phyloP scores from a whole-genome alignment of 2,329 filamentous ascomycete species.

The Basipetospora sp. region DNA sequence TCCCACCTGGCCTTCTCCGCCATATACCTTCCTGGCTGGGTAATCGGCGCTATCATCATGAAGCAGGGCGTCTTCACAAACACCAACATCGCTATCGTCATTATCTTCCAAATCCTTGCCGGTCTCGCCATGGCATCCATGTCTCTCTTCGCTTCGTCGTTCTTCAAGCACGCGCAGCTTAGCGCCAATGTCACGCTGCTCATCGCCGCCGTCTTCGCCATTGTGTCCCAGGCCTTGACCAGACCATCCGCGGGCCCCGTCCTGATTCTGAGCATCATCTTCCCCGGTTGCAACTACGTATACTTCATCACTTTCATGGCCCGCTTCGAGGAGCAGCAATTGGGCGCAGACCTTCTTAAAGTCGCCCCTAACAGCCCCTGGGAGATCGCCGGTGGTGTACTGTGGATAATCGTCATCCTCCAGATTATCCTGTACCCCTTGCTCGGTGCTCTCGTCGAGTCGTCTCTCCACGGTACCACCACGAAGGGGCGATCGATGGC shows the following conservation, averaged over 20 bases:
- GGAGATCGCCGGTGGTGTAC: slow-evolving; percentile 54
- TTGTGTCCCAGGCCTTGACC: slow-evolving; percentile 64
- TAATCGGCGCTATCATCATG: slow-evolving; percentile 56
- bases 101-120: slow-evolving; percentile 60
- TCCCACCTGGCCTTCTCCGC: slow-evolving; percentile 68
- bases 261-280: slow-evolving; percentile 57
- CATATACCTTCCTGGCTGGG: slow-evolving; percentile 71
- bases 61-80: slow-evolving; percentile 48
- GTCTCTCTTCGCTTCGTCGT: slow-evolving; percentile 64
- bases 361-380: slow-evolving; percentile 52
- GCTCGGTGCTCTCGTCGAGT: slow-evolving; percentile 60
- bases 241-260: slow-evolving; percentile 49
- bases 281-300: slow-evolving; percentile 77
- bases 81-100: slow-evolving; percentile 49
- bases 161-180: slow-evolving; percentile 78
- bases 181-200: slow-evolving; percentile 71
- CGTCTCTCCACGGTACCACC: slow-evolving; percentile 59
- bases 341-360: slow-evolving; percentile 45
- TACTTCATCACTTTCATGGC: slow-evolving; percentile 65
- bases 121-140: slow-evolving; percentile 67
- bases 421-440: slow-evolving; percentile 69
- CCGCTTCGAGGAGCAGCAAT: slow-evolving; percentile 52
- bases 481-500: slow-evolving; percentile 35
- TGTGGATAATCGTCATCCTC: slow-evolving; percentile 63
- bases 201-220: slow-evolving; percentile 57